Conservation (phyloP, 2,329 filamentous ascomycete species). For the Arachnopeziza araneosa region DNA sequence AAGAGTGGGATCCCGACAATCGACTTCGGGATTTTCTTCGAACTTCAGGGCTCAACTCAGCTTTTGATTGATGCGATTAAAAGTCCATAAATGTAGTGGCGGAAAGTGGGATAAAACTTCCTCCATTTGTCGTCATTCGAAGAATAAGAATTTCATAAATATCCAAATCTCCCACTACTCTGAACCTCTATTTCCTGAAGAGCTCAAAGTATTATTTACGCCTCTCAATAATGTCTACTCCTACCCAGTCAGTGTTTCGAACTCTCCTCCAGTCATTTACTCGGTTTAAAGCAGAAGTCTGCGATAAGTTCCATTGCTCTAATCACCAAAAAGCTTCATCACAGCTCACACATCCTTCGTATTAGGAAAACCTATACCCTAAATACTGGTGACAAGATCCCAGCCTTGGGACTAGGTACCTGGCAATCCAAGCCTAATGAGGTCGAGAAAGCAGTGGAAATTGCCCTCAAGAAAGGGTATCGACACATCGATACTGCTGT, state of each 20-base stretch:
- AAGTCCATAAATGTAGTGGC: not conserved
- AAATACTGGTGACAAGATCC: slow-evolving; percentile 74
- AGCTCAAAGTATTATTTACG: not conserved
- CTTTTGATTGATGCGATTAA: not conserved
- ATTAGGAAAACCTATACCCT: slow-evolving; percentile 55
- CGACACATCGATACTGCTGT: slow-evolving; percentile 63
- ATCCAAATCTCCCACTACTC: not conserved
- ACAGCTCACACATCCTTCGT: slow-evolving; percentile 9
- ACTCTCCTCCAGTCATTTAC: not conserved
- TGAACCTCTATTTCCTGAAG: not conserved
- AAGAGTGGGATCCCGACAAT: not conserved
- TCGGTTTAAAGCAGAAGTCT: not conserved
- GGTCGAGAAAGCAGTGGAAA: slow-evolving; percentile 65
- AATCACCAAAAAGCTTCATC: not conserved
- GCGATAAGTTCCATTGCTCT: not conserved
- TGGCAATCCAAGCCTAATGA: slow-evolving; percentile 68
- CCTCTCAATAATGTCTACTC: not conserved
- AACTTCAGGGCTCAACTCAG: not conserved
- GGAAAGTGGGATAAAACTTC: not conserved
- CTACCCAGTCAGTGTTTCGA: not conserved
- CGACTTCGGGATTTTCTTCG: not conserved
- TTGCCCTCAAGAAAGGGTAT: slow-evolving; percentile 63
- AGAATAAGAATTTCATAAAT: not conserved
- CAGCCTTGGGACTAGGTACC: slow-evolving; percentile 69
- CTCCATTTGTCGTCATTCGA: not conserved